Conservation (phyloP, 345 rosid genomes). For the Syzygium aqueum region DNA sequence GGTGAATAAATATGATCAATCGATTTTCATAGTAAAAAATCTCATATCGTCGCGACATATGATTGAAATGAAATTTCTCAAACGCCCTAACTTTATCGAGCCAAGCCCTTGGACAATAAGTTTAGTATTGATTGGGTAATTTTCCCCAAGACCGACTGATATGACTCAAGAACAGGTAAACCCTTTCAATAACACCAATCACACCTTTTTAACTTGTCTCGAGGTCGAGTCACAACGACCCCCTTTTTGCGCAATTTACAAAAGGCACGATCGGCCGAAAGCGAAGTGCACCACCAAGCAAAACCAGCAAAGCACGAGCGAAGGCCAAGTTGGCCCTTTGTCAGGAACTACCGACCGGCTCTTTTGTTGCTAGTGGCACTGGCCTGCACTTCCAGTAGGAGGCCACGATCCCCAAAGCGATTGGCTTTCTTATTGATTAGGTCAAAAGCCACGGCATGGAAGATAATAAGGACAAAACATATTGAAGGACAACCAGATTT, state of each 20-base stretch:
- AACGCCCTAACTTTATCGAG: no score
- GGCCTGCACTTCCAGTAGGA: neutral
- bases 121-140: neutral
- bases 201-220: neutral
- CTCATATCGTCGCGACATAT: no score
- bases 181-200: neutral
- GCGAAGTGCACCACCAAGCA: neutral
- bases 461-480: neutral
- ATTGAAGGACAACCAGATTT: neutral
- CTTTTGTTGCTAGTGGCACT: neutral
- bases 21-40: no score
- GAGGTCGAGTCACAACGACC: no score
- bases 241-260: neutral
- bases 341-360: neutral
- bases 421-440: neutral
- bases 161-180: neutral
- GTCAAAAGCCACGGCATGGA: neutral
- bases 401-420: neutral
- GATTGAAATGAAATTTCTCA: no score
- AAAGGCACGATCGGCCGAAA: neutral
- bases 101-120: neutral
- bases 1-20: no score
- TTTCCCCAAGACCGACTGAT: neutral
- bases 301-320: neutral
- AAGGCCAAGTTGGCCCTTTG: neutral